phyloP scores from a whole-genome alignment of 805 yeast genomes.

The Pichia kluyveri region DNA sequence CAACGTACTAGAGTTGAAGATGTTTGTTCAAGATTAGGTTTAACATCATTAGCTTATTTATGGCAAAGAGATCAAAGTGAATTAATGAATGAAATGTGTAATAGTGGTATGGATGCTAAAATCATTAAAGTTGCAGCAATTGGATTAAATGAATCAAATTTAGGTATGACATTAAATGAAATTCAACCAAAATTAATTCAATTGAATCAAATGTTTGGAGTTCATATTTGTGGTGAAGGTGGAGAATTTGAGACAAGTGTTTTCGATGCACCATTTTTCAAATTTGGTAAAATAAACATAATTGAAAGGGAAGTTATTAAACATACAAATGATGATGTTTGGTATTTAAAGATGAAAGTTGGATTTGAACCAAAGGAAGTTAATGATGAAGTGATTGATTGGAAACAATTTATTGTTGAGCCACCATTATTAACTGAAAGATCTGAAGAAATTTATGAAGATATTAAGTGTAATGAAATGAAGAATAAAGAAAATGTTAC shows the following conservation, averaged over 20 bases:
- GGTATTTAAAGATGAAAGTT: slow-evolving; percentile 51
- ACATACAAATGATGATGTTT: slow-evolving; percentile 60
- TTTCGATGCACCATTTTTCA: slow-evolving; percentile 81
- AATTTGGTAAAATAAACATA: slow-evolving; percentile 38
- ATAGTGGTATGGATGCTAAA: slow-evolving; percentile 63
- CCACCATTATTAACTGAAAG: slow-evolving; percentile 35
- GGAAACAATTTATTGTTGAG: slow-evolving; percentile 11
- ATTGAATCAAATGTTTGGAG: slow-evolving; percentile 60
- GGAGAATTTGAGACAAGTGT: slow-evolving; percentile 96
- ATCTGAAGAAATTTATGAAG: slow-evolving; percentile 24
- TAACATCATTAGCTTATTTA: slow-evolving; percentile 63
- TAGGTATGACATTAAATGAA: slow-evolving; percentile 60
- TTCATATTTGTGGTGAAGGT: slow-evolving; percentile 97
- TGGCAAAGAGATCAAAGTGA: slow-evolving; percentile 87
- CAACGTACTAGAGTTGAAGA: slow-evolving; percentile 91
- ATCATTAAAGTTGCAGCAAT: slow-evolving; percentile 89
- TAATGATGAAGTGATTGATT: slow-evolving; percentile 9
- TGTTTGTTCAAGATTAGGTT: slow-evolving; percentile 67
- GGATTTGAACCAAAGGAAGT: slow-evolving; percentile 27
- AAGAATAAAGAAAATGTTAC: too few species aligned
- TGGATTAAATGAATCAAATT: slow-evolving; percentile 59
- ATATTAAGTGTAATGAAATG: not conserved
- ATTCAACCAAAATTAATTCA: slow-evolving; percentile 48
- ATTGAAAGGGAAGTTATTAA: slow-evolving; percentile 30
- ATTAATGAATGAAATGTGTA: slow-evolving; percentile 75